phyloP scores from a whole-genome alignment of 2,329 filamentous ascomycete species.

The Zymoseptoria ardabiliae region DNA sequence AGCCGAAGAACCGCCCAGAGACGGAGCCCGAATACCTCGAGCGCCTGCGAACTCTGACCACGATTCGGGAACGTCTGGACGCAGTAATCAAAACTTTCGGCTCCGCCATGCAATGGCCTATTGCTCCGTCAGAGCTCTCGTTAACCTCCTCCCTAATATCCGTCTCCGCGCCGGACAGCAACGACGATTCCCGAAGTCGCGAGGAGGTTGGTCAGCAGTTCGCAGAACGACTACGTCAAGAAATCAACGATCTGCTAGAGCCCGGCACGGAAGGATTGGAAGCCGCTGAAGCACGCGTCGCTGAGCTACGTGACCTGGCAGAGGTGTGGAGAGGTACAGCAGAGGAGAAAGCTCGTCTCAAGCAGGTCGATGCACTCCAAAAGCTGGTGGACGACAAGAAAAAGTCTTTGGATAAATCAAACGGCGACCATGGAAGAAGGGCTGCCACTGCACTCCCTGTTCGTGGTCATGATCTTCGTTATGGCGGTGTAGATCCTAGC shows the following conservation, averaged over 20 bases:
- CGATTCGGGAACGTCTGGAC: conserved; percentile 78
- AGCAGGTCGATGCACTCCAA: conserved; percentile 73
- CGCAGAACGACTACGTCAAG: conserved; percentile 60
- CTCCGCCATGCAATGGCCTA: conserved; percentile 89
- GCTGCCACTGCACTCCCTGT: conserved; percentile 14
- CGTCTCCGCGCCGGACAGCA: conserved; percentile 70
- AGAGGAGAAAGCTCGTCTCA: conserved; percentile 77
- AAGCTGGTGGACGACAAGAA: conserved; percentile 73
- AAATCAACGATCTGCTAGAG: conserved; percentile 62
- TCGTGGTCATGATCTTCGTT: conserved; percentile 22
- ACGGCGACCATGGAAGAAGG: conserved; percentile 7
- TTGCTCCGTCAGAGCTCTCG: conserved; percentile 82
- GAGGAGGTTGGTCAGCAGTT: conserved; percentile 84
- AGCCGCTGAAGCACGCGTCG: conserved; percentile 65
- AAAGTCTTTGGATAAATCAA: conserved; percentile 36
- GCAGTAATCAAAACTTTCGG: conserved; percentile 86
- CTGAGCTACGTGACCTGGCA: conserved; percentile 67
- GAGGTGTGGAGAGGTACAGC: conserved; percentile 92
- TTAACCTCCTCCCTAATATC: conserved; percentile 82
- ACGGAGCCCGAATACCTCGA: conserved; percentile 53
- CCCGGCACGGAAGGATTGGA: conserved; percentile 58
- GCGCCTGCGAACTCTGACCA: conserved; percentile 72
- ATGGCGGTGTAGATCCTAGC: conserved; percentile 13
- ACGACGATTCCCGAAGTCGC: conserved; percentile 50
- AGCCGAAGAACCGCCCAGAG: conserved; percentile 37